Conservation (phyloP, 208 protist species). For the Wallacemonas rigidus region DNA sequence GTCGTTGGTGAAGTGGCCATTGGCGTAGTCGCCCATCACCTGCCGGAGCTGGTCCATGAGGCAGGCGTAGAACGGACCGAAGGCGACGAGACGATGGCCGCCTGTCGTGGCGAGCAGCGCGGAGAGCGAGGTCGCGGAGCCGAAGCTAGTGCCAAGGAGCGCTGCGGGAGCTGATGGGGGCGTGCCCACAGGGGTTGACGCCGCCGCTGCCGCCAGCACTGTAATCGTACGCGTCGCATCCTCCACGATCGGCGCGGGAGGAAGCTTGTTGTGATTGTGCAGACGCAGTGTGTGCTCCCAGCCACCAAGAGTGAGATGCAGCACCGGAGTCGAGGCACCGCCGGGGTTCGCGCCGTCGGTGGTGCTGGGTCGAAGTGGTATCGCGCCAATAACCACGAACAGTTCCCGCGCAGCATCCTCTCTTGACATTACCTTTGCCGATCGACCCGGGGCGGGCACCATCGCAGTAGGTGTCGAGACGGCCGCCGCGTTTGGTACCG, state of each 20-base stretch:
- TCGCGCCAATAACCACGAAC: constrained; percentile 13
- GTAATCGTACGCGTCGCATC: constrained; percentile 31
- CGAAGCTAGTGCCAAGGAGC: constrained; percentile 18
- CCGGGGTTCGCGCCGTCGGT: neutral
- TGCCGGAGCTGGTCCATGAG: constrained; percentile 27
- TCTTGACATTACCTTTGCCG: neutral
- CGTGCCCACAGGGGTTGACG: no score
- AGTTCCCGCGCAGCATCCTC: constrained; percentile 5
- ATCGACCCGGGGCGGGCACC: neutral
- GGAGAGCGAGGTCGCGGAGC: neutral
- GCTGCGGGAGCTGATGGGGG: neutral
- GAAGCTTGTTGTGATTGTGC: constrained; percentile 28
- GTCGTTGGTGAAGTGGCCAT: neutral
- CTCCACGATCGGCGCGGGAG: constrained; percentile 38
- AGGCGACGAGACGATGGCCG: neutral
- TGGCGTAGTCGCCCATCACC: constrained; percentile 21
- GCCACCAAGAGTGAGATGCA: constrained; percentile 20
- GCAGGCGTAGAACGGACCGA: constrained; percentile 9
- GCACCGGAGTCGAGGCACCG: neutral
- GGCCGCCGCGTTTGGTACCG: no score
- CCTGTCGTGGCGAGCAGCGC: constrained; percentile 9
- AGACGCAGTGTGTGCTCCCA: constrained; percentile 29
- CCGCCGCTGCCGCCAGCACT: neutral
- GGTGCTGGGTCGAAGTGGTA: neutral
- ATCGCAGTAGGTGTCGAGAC: neutral